Conservation (phyloP, 2,329 filamentous ascomycete species). For the Huntiella savannae region DNA sequence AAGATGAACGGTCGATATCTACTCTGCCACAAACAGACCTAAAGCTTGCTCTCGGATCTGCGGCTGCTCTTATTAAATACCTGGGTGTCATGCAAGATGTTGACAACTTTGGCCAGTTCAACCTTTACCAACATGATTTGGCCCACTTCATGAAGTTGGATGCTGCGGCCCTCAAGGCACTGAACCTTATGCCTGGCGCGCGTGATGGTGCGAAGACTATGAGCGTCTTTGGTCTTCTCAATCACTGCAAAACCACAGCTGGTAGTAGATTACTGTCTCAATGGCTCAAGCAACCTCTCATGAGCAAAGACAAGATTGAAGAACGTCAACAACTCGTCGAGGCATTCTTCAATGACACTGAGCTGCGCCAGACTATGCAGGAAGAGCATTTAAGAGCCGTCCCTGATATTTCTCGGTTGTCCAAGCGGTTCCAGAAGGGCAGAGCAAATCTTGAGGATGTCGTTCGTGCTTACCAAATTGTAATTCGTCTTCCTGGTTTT, state of each 20-base stretch:
- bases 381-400: slow-evolving; percentile 87
- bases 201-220: slow-evolving; percentile 93
- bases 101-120: slow-evolving; percentile 92
- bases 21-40: slow-evolving; percentile 77
- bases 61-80: slow-evolving; percentile 86
- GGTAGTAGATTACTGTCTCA: slow-evolving; percentile 80
- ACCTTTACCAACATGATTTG: slow-evolving; percentile 90
- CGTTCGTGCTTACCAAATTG: slow-evolving; percentile 82
- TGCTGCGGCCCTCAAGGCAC: slow-evolving; percentile 75
- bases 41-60: slow-evolving; percentile 90
- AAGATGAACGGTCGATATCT: slow-evolving; percentile 62
- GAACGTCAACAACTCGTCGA: slow-evolving; percentile 86
- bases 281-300: slow-evolving; percentile 94
- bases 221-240: slow-evolving; percentile 84
- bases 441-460: slow-evolving; percentile 89
- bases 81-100: slow-evolving; percentile 75
- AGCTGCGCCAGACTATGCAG: slow-evolving; percentile 86
- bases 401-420: slow-evolving; percentile 79
- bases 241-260: slow-evolving; percentile 93
- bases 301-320: slow-evolving; percentile 78
- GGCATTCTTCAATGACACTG: slow-evolving; percentile 82
- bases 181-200: slow-evolving; percentile 93
- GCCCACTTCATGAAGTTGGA: slow-evolving; percentile 98
- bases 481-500: slow-evolving; percentile 80
- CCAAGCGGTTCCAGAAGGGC: slow-evolving; percentile 86